These are phyloP conservation scores for Verticillium alfalfae DNA, from an alignment of 2,329 filamentous ascomycete genomes.

Conservation along the genomic window DNA sequence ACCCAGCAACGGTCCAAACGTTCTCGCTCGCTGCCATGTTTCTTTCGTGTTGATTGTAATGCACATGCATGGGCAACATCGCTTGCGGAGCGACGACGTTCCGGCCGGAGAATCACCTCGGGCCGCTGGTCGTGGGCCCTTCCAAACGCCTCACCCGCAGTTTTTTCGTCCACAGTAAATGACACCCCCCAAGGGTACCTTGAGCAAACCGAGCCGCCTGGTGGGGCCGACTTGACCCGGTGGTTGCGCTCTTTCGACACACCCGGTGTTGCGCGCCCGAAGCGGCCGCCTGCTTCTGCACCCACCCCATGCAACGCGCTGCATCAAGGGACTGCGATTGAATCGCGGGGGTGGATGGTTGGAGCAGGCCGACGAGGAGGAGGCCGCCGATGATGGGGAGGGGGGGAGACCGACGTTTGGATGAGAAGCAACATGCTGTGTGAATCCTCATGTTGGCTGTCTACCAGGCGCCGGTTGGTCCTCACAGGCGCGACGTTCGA, in stretches of 20 bases:
- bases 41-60: background rate
- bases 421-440: too few species aligned
- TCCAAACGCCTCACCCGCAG: background rate
- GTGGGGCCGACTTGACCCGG: constrained; percentile 1
- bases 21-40: background rate
- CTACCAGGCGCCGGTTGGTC: too few species aligned
- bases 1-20: background rate
- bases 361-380: background rate
- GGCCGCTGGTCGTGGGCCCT: background rate
- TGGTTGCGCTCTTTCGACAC: background rate
- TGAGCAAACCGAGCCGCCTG: too few species aligned
- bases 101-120: background rate
- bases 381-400: background rate
- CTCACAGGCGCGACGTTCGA: too few species aligned
- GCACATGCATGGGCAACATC: background rate
- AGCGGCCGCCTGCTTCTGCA: background rate
- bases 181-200: background rate
- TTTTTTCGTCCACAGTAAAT: background rate
- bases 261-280: background rate
- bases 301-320: background rate
- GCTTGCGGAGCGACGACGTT: background rate
- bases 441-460: too few species aligned
- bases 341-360: background rate
- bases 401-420: too few species aligned
- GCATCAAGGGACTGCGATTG: background rate